These are phyloP conservation scores for Parafenestella ontariensis DNA, from an alignment of 2,329 filamentous ascomycete species.

Conservation along the genomic window DNA sequence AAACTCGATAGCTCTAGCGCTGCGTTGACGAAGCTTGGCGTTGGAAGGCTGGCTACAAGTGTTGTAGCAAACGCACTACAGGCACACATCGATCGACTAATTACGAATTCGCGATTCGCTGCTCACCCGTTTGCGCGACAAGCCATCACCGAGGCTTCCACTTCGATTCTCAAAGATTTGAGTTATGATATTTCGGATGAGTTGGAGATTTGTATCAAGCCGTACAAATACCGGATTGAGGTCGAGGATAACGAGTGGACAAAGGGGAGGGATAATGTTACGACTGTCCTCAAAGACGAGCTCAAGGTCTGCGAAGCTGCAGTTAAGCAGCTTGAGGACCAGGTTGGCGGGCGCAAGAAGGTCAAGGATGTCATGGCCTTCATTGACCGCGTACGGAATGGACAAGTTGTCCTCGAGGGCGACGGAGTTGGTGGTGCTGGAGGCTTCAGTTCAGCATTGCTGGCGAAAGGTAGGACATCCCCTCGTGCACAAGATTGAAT, in stretches of 20 bases:
- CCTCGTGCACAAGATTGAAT: background rate
- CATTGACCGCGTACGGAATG: slow-evolving; percentile 86
- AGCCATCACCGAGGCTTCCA: slow-evolving; percentile 90
- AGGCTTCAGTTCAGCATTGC: slow-evolving; percentile 86
- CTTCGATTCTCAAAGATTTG: slow-evolving; percentile 87
- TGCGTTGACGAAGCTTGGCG: slow-evolving; percentile 89
- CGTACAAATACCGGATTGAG: slow-evolving; percentile 97
- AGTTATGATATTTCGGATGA: slow-evolving; percentile 98
- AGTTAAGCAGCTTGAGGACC: slow-evolving; percentile 75
- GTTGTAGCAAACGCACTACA: slow-evolving; percentile 91
- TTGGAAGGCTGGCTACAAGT: slow-evolving; percentile 89
- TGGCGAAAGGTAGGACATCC: slow-evolving; percentile 73
- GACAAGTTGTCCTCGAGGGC: slow-evolving; percentile 83
- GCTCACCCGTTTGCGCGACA: slow-evolving; percentile 90
- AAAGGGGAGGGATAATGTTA: slow-evolving; percentile 82
- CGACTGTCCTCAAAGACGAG: slow-evolving; percentile 83
- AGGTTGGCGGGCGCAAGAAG: slow-evolving; percentile 82
- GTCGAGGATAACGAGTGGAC: slow-evolving; percentile 90
- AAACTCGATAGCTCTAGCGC: slow-evolving; percentile 93
- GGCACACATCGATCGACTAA: slow-evolving; percentile 78
- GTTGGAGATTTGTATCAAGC: slow-evolving; percentile 98
- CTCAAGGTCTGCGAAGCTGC: slow-evolving; percentile 83
- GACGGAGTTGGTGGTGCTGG: slow-evolving; percentile 85
- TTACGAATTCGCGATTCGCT: slow-evolving; percentile 82
- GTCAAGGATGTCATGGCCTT: slow-evolving; percentile 88